These are phyloP conservation scores for Aquanectria penicillioides DNA, from an alignment of 2,329 filamentous ascomycete genomes.

Conservation along the genomic window DNA sequence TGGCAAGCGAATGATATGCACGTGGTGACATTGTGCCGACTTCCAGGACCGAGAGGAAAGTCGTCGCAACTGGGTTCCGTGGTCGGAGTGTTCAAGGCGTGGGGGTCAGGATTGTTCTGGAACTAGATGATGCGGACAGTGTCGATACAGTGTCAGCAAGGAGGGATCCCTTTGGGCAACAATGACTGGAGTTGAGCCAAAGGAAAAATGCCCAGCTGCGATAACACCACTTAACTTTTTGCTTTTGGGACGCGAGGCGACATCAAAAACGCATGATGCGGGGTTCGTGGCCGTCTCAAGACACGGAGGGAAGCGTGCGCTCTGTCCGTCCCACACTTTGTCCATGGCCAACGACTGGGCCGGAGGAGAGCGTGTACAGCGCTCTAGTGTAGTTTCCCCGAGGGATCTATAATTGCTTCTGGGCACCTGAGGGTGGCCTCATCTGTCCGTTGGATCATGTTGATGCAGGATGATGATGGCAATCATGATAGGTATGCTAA, in stretches of 20 bases:
- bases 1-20: not conserved
- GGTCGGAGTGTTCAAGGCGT: constrained; percentile 13
- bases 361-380: constrained; percentile 18
- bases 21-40: constrained; percentile 2
- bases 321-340: constrained; percentile 9
- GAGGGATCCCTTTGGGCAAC: not conserved
- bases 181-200: not conserved
- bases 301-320: constrained; percentile 10
- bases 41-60: not conserved
- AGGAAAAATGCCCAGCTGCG: not conserved
- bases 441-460: constrained; percentile 12
- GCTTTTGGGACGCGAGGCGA: constrained; percentile 20
- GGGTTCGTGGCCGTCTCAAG: constrained; percentile 22
- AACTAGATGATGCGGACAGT: not conserved
- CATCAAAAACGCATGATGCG: constrained; percentile 29
- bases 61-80: not conserved
- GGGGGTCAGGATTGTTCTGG: constrained; percentile 15
- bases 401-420: constrained; percentile 47
- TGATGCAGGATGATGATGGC: not conserved
- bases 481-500: not conserved
- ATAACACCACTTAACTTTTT: constrained; percentile 16
- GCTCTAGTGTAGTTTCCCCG: constrained; percentile 43
- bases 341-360: constrained; percentile 17
- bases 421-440: constrained; percentile 24
- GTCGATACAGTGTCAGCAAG: not conserved